Evolutionary conservation across 305 asterid genomes (phyloP).

Genomic region (Fraxinus floribunda): DNA sequence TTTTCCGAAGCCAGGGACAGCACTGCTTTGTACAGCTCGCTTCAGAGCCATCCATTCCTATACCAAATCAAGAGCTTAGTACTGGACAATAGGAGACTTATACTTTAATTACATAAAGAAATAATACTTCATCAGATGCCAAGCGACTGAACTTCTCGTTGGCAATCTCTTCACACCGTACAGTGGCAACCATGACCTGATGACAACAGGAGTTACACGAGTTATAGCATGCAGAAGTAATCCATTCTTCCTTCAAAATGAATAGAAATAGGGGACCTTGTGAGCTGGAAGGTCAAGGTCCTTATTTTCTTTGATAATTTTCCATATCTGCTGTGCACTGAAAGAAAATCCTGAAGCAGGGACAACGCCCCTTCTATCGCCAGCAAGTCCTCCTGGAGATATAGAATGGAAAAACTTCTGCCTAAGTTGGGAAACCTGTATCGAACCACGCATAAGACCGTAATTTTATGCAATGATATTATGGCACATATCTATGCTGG

Average conservation of each 20-base stretch:
- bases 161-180: slow-evolving; percentile 75
- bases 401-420: slow-evolving; percentile 54
- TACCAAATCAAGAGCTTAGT: slow-evolving; percentile 14
- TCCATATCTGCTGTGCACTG: slow-evolving; percentile 62
- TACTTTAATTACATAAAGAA: slow-evolving; percentile 14
- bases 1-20: slow-evolving; percentile 50
- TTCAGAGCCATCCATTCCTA: slow-evolving; percentile 62
- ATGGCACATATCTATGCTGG: neutral
- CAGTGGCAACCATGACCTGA: slow-evolving; percentile 76
- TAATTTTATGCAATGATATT: slow-evolving; percentile 1
- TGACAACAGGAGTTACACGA: slow-evolving; percentile 19
- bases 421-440: slow-evolving; percentile 57
- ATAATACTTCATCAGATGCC: slow-evolving; percentile 45
- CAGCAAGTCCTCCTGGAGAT: slow-evolving; percentile 72
- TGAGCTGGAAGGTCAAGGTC: slow-evolving; percentile 78
- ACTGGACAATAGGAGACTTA: neutral
- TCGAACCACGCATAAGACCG: slow-evolving; percentile 4
- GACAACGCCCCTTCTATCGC: slow-evolving; percentile 61
- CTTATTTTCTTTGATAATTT: slow-evolving; percentile 64
- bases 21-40: slow-evolving; percentile 43
- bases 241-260: neutral
- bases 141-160: slow-evolving; percentile 48
- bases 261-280: slow-evolving; percentile 36
- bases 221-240: neutral
- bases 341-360: slow-evolving; percentile 74